A percentile compares a stretch with the other conserved stretches of the same genome.
phyloP scores from a whole-genome alignment of 148 eudicot species.

The Fagopyrum esculentum region DNA sequence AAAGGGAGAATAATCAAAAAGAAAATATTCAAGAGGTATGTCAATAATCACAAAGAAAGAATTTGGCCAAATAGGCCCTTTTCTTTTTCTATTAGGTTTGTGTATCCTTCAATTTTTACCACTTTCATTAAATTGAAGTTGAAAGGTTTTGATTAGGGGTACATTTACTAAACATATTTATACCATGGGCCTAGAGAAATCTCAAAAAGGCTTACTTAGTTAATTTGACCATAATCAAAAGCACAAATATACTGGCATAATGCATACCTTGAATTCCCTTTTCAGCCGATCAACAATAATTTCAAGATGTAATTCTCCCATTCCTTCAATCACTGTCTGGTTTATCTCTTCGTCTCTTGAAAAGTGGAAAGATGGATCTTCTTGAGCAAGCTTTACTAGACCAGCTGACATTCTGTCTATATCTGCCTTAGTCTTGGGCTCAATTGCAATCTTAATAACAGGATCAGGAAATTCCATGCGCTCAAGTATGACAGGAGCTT shows the following conservation, averaged over 20 bases:
- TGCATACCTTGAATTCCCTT: slow-evolving; percentile 83
- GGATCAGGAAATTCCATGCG: slow-evolving; percentile 99
- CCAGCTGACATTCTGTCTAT: slow-evolving; percentile 86
- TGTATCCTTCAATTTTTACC: too few relatives aligned
- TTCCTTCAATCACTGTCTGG: slow-evolving; percentile 95
- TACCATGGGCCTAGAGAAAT: too few relatives aligned
- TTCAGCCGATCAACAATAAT: slow-evolving; percentile 95
- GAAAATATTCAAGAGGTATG: background rate
- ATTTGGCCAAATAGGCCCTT: too few relatives aligned
- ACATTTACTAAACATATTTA: too few relatives aligned
- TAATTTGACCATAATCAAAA: too few relatives aligned
- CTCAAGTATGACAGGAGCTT: slow-evolving; percentile 73
- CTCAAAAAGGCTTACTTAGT: too few relatives aligned
- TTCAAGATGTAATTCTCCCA: slow-evolving; percentile 99
- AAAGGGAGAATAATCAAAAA: too few relatives aligned
- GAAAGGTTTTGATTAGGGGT: too few relatives aligned
- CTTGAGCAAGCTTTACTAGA: slow-evolving; percentile 91
- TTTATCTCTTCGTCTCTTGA: slow-evolving; percentile 92
- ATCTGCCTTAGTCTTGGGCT: slow-evolving; percentile 97
- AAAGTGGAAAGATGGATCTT: slow-evolving; percentile 99
- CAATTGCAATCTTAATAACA: slow-evolving; percentile 97
- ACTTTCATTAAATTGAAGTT: too few relatives aligned
- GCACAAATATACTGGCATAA: background rate
- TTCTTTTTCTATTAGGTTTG: too few relatives aligned
- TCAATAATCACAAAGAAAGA: background rate